A percentile compares a stretch with the other conserved stretches of the same genome.
Conservation (phyloP, 805 yeast species). For the Suhomyces vadensis region DNA sequence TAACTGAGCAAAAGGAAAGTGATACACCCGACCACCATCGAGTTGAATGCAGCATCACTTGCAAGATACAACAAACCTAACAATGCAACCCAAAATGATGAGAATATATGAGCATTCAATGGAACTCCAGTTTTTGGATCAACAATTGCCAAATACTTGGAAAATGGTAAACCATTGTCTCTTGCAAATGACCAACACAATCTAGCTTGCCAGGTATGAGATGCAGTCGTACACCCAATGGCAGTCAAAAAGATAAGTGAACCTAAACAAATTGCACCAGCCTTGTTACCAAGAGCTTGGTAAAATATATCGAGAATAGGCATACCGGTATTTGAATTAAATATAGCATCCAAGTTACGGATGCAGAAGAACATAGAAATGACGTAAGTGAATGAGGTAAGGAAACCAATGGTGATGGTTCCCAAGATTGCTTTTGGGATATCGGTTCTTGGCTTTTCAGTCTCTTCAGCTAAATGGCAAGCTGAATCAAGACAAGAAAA, state of each 20-base stretch:
- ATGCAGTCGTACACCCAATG: conserved; percentile 39
- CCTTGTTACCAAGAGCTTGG: conserved; percentile 36
- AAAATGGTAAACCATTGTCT: conserved; percentile 45
- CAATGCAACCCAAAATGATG: conserved; percentile 33
- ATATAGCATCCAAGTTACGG: conserved; percentile 30
- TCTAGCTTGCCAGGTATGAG: conserved; percentile 47
- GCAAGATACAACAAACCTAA: conserved; percentile 40
- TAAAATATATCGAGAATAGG: conserved; percentile 43
- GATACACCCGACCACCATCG: conserved; percentile 41
- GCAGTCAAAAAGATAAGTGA: conserved; percentile 36
- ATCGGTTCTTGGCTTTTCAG: conserved; percentile 35
- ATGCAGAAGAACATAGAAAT: conserved; percentile 44
- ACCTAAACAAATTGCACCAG: conserved; percentile 41
- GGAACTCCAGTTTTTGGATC: conserved; percentile 42
- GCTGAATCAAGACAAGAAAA: conserved; percentile 44
- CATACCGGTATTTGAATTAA: conserved; percentile 33
- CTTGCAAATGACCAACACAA: conserved; percentile 46
- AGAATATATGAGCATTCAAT: conserved; percentile 40
- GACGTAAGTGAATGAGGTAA: conserved; percentile 40
- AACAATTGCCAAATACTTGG: conserved; percentile 37
- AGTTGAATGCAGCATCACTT: conserved; percentile 41
- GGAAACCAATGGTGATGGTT: conserved; percentile 42
- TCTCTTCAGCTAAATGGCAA: conserved; percentile 45
- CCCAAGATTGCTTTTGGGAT: conserved; percentile 42
- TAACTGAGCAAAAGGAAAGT: conserved; percentile 40